Percentiles rank a stretch among this genome's conserved stretches.
Conservation (phyloP, 73 alveolate genomes). For the Effrenium voratum region DNA sequence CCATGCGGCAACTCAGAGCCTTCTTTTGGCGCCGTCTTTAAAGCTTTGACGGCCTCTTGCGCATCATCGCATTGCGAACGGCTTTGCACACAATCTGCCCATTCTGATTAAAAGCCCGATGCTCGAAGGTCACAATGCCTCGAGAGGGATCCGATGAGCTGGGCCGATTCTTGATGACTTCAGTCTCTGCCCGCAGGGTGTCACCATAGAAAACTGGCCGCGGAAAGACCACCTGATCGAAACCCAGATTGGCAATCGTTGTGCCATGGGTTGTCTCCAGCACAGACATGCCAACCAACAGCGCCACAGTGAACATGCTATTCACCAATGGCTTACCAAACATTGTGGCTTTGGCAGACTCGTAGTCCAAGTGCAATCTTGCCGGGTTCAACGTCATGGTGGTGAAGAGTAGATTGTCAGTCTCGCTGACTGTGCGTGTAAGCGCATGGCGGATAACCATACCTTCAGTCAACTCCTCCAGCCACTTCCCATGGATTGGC, state of each 20-base stretch:
- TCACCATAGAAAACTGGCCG: constrained; percentile 82
- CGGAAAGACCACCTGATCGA: constrained; percentile 80
- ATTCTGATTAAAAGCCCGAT: constrained; percentile 79
- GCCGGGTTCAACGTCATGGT: constrained; percentile 86
- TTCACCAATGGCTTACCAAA: constrained; percentile 81
- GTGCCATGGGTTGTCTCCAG: constrained; percentile 91
- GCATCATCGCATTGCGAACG: constrained; percentile 88
- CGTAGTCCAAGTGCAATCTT: constrained; percentile 78
- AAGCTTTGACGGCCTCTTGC: constrained; percentile 90
- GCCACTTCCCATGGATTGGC: constrained; percentile 82
- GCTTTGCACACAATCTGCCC: constrained; percentile 94
- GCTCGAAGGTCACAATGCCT: constrained; percentile 86
- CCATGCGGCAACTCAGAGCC: too few species aligned
- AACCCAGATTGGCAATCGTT: constrained; percentile 78
- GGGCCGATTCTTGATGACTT: constrained; percentile 83
- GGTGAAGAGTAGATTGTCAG: constrained; percentile 72
- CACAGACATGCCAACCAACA: constrained; percentile 93
- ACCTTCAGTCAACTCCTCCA: constrained; percentile 82
- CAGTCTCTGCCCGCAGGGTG: constrained; percentile 83
- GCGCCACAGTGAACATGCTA: constrained; percentile 86
- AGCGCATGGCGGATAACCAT: constrained; percentile 55
- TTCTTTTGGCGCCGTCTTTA: too few species aligned
- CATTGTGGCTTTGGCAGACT: constrained; percentile 75
- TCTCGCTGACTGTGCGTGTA: constrained; percentile 81
- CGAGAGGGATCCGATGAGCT: constrained; percentile 85